Evolutionary conservation across 1,284 basidiomycete species (phyloP).

Genomic region (Austropuccinia psidii): DNA sequence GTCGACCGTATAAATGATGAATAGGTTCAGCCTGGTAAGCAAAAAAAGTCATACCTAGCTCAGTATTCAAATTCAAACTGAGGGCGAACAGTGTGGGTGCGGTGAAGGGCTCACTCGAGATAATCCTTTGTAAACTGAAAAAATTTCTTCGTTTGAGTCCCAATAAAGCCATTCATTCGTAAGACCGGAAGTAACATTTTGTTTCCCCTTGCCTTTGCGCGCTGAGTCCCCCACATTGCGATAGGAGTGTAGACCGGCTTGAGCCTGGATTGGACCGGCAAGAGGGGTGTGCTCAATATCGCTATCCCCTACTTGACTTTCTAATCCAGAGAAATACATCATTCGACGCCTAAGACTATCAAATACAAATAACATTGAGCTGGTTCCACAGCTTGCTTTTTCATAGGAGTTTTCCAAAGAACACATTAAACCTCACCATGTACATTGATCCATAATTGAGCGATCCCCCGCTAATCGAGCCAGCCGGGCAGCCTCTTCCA

Average conservation of each 20-base stretch:
- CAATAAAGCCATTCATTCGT: conserved; percentile 29
- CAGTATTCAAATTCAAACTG: background rate
- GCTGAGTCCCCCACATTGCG: conserved; percentile 17
- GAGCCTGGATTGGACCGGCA: conserved; percentile 28
- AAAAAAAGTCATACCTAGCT: background rate
- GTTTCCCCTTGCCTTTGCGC: background rate
- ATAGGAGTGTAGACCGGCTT: conserved; percentile 14
- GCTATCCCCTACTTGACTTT: background rate
- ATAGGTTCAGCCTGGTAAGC: conserved; percentile 14
- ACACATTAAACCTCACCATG: conserved; percentile 25
- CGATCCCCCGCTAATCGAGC: conserved; percentile 28
- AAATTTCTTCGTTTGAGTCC: conserved; percentile 33
- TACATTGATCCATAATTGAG: conserved; percentile 18
- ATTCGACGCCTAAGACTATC: conserved; percentile 9
- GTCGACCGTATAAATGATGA: conserved; percentile 2
- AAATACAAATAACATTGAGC: too few relatives aligned
- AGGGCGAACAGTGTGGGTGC: background rate
- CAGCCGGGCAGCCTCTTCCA: conserved; percentile 28
- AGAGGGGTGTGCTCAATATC: background rate
- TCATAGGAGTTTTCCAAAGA: too few relatives aligned
- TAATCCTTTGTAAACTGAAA: conserved; percentile 15
- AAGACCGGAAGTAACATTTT: background rate
- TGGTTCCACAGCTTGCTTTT: too few relatives aligned
- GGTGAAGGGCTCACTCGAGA: conserved; percentile 2
- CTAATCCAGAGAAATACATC: conserved; percentile 8